These are phyloP conservation scores for Mucor circinelloides DNA, from an alignment of 371 early-diverging fungal species.

Conservation along the genomic window DNA sequence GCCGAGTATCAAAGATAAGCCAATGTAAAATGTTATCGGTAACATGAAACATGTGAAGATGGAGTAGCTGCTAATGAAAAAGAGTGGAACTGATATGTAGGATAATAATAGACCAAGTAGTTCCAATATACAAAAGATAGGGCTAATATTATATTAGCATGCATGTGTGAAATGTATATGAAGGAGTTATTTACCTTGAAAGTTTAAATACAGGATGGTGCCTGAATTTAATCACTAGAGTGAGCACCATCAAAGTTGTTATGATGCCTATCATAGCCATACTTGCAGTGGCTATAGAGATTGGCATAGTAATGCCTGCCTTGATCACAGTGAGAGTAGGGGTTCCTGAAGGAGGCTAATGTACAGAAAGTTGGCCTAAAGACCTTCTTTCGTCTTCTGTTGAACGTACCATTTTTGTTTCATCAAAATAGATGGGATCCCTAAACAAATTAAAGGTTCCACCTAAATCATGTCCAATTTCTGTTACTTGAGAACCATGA, in stretches of 20 bases:
- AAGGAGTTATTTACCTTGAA: conserved; percentile 38
- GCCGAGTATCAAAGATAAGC: conserved; percentile 50
- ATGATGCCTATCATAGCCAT: not conserved
- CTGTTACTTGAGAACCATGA: conserved; percentile 26
- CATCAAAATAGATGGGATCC: conserved; percentile 52
- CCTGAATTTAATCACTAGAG: conserved; percentile 27
- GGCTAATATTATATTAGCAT: conserved; percentile 26
- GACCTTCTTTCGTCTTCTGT: not conserved
- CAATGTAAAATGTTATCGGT: conserved; percentile 50
- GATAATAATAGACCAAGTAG: conserved; percentile 54
- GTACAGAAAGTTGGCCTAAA: not conserved
- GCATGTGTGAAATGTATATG: not conserved
- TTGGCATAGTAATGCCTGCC: not conserved
- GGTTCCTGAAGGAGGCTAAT: conserved; percentile 45
- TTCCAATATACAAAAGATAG: conserved; percentile 58
- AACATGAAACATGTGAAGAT: conserved; percentile 38
- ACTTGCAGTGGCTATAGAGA: not conserved
- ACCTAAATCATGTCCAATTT: conserved; percentile 29
- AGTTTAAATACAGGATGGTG: conserved; percentile 54
- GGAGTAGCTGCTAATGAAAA: conserved; percentile 47
- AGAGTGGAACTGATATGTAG: conserved; percentile 39
- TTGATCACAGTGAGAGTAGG: not conserved
- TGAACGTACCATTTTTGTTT: conserved; percentile 32
- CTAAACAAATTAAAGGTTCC: conserved; percentile 39
- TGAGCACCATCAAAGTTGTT: conserved; percentile 4